Conservation (phyloP, 345 rosid genomes). For the Eucalyptus tenuipes region DNA sequence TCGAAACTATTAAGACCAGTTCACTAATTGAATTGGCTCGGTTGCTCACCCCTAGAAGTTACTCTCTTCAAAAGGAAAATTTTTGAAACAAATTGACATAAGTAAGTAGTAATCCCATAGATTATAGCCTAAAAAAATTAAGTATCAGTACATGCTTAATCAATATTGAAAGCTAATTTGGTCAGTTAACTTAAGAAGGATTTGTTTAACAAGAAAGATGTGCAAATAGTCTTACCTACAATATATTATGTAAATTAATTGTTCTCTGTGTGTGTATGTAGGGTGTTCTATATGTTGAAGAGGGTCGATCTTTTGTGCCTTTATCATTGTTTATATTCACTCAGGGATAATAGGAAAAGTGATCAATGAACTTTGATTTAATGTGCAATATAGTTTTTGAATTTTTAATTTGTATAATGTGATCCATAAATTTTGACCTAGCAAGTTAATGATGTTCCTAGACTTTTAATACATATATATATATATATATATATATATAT, state of each 20-base stretch:
- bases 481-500: too few species aligned
- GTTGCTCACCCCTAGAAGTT: not conserved
- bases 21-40: not conserved
- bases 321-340: not conserved
- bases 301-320: not conserved
- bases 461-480: not conserved
- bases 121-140: not conserved
- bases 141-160: not conserved
- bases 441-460: not conserved
- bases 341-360: not conserved
- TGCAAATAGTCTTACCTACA: not conserved
- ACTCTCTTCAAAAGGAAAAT: not conserved
- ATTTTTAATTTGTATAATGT: not conserved
- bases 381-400: not conserved
- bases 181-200: not conserved
- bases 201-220: not conserved
- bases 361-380: rapidly evolving
- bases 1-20: not conserved
- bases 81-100: not conserved
- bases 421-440: not conserved
- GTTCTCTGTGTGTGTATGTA: not conserved
- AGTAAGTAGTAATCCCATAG: not conserved
- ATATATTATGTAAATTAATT: not conserved
- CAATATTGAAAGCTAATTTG: not conserved
- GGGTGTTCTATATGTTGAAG: not conserved